Percentiles rank a stretch among this genome's conserved stretches.
phyloP scores from a whole-genome alignment of 805 yeast genomes.

The Torulaspora maleeae region DNA sequence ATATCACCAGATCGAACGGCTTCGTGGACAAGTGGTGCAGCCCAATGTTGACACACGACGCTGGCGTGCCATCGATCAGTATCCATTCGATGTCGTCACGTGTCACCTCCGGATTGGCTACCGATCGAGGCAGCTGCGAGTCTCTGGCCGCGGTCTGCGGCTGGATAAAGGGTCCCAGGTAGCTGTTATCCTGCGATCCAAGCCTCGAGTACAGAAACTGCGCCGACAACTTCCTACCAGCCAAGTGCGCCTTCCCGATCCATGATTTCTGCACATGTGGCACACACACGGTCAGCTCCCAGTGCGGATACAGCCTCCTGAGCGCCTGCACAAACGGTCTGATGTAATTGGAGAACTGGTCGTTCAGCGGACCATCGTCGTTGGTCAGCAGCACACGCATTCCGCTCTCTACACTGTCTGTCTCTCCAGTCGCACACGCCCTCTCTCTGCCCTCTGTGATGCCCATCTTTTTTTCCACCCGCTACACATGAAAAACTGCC shows the following conservation, averaged over 20 bases:
- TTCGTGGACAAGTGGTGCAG: slow-evolving; percentile 59
- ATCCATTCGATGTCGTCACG: slow-evolving; percentile 68
- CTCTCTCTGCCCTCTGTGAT: too few relatives aligned
- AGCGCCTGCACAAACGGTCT: slow-evolving; percentile 74
- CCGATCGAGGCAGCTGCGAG: slow-evolving; percentile 22
- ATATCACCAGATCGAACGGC: slow-evolving; percentile 73
- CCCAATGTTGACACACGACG: slow-evolving; percentile 91
- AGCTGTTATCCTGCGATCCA: slow-evolving; percentile 47
- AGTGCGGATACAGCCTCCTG: slow-evolving; percentile 52
- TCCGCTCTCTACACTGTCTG: not conserved
- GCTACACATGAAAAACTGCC: not conserved
- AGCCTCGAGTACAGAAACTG: slow-evolving; percentile 56
- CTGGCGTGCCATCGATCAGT: slow-evolving; percentile 89
- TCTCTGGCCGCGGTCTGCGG: slow-evolving; percentile 42
- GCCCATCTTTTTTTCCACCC: not conserved
- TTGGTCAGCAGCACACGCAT: slow-evolving; percentile 68
- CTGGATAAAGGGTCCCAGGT: slow-evolving; percentile 60
- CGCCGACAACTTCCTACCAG: slow-evolving; percentile 60
- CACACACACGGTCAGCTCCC: slow-evolving; percentile 80
- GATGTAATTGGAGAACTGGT: slow-evolving; percentile 74
- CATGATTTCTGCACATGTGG: slow-evolving; percentile 85
- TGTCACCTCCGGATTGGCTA: slow-evolving; percentile 22
- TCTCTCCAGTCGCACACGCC: not conserved
- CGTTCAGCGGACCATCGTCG: slow-evolving; percentile 94
- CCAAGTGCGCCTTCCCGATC: slow-evolving; percentile 97